These are phyloP conservation scores for Aspergillus sp. DNA, from an alignment of 2,329 filamentous ascomycete species.

Conservation along the genomic window DNA sequence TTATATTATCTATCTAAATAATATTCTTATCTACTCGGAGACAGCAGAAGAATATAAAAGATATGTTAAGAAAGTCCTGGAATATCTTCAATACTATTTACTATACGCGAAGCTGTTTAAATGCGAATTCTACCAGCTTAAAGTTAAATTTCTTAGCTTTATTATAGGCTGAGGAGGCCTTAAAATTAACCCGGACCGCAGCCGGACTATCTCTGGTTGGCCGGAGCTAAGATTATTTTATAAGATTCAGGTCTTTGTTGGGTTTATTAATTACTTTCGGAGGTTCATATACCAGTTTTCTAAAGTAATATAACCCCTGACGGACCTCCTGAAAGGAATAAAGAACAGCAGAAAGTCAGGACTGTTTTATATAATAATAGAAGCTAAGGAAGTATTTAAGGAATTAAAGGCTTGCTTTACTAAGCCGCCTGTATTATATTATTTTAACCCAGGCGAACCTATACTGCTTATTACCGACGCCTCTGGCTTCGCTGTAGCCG, in stretches of 20 bases:
- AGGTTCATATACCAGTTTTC: background rate
- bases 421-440: no score
- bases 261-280: background rate
- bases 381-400: no score
- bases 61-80: background rate
- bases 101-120: background rate
- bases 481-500: no score
- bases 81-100: background rate
- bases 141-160: background rate
- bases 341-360: background rate
- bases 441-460: no score
- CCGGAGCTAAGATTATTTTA: background rate
- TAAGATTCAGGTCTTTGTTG: no score
- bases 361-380: background rate
- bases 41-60: background rate
- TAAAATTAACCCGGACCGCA: no score
- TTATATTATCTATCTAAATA: background rate
- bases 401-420: no score
- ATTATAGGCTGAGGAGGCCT: background rate
- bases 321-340: background rate
- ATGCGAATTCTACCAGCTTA: background rate
- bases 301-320: background rate
- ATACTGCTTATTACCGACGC: no score
- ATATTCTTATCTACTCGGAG: background rate
- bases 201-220: no score